phyloP scores from a whole-genome alignment of 768 basidiomycete genomes.

The Tricholoma saponaceum region DNA sequence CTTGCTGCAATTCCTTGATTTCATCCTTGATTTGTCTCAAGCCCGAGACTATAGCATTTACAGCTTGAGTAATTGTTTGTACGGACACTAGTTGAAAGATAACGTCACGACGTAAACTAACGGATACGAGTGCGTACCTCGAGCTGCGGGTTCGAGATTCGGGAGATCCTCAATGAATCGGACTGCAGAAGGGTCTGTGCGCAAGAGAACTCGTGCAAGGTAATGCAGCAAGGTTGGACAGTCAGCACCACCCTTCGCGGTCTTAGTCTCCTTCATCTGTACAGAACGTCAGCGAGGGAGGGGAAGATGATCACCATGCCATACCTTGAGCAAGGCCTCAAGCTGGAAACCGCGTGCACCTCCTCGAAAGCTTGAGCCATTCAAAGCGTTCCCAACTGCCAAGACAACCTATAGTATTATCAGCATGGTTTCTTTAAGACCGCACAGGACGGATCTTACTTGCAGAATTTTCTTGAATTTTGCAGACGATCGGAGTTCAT shows the following conservation, averaged over 20 bases:
- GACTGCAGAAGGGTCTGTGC: conserved; percentile 59
- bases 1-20: conserved; percentile 37
- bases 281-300: not conserved
- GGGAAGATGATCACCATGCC: conserved; percentile 6
- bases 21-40: conserved; percentile 55
- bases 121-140: conserved; percentile 43
- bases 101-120: not conserved
- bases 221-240: conserved; percentile 93
- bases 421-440: not conserved
- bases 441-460: conserved; percentile 31
- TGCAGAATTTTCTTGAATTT: conserved; percentile 70
- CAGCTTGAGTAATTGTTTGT: conserved; percentile 55
- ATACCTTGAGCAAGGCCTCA: conserved; percentile 76
- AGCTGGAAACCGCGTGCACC: conserved; percentile 83
- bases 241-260: conserved; percentile 56
- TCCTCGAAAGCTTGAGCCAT: conserved; percentile 80
- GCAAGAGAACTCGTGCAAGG: conserved; percentile 69
- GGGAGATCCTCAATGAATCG: conserved; percentile 80
- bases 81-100: conserved; percentile 61
- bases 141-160: conserved; percentile 77
- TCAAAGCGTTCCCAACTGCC: conserved; percentile 76
- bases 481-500: conserved; percentile 58
- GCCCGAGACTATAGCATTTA: conserved; percentile 54
- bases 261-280: conserved; percentile 82
- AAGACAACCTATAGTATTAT: conserved; percentile 53